phyloP scores from a whole-genome alignment of 345 rosid genomes.

The Cochlearia excelsa region DNA sequence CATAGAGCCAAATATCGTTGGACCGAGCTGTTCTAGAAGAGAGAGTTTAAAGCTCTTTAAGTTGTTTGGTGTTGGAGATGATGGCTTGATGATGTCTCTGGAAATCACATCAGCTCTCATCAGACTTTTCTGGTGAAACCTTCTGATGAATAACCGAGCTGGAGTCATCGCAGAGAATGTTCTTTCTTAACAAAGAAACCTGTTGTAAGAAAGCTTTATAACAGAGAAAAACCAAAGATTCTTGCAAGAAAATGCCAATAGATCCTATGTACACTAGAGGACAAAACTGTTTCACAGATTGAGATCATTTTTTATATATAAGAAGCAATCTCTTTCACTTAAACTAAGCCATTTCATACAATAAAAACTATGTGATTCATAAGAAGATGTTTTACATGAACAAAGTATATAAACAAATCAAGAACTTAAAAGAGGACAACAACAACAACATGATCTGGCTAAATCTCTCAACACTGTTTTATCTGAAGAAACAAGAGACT shows the following conservation, averaged over 20 bases:
- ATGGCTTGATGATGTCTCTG: slow-evolving; percentile 45
- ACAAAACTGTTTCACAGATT: slow-evolving; percentile 5
- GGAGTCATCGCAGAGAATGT: slow-evolving; percentile 23
- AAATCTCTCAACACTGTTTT: slow-evolving; percentile 28
- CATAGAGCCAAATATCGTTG: slow-evolving; percentile 32
- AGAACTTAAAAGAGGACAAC: slow-evolving; percentile 21
- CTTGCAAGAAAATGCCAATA: slow-evolving; percentile 29
- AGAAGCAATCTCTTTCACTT: slow-evolving; percentile 7
- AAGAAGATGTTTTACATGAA: slow-evolving; percentile 19
- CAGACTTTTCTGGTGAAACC: slow-evolving; percentile 24
- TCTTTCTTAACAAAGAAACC: slow-evolving; percentile 7
- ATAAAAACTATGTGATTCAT: slow-evolving; percentile 20
- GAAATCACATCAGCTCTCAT: slow-evolving; percentile 37
- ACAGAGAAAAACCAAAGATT: slow-evolving; percentile 24
- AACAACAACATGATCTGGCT: slow-evolving; percentile 9
- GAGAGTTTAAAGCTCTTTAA: slow-evolving; percentile 35
- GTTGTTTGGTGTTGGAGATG: slow-evolving; percentile 41
- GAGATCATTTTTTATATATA: slow-evolving; percentile 6
- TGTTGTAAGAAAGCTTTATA: slow-evolving; percentile 9
- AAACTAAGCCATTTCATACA: slow-evolving; percentile 7
- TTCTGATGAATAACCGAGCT: slow-evolving; percentile 12
- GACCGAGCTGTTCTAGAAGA: slow-evolving; percentile 44
- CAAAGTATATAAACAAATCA: slow-evolving; percentile 29
- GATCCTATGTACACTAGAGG: slow-evolving; percentile 23
- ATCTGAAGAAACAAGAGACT: slow-evolving; percentile 26